Base-by-base conservation (phyloP, 2,329 filamentous ascomycete species). In the Scopulariopsis brevicaulis region DNA sequence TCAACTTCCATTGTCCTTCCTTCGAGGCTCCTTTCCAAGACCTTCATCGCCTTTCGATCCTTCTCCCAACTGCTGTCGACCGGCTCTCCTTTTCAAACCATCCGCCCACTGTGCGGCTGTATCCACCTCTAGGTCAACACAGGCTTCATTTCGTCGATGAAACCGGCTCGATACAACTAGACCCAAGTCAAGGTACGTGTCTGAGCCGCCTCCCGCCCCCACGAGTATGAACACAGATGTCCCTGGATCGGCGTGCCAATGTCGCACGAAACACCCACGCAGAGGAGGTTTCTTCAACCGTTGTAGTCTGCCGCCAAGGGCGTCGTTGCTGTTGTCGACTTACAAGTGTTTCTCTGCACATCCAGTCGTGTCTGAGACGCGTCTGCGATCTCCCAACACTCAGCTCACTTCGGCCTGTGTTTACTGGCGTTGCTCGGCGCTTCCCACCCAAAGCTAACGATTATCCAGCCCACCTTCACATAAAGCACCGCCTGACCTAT, bases 141-240 rank as follows among this genome's bases (percentile, higher is more conserved):
- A 25, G 43, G 55, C 43, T 20, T 56, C 46, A 32, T 48, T 34
- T 20, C 32, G 55, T 22, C 34, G 55, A 56, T 56, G 40, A 56
- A 56, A 56, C 55, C 43, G 15, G 43, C 43, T 32, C 43, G 51
- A 57, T 20, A 51, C 25, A 51, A 28, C 12, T 40, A 24, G 37
- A 24, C 24, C 48, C 34, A 51, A 48, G 51, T 57, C 43, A n/a
- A 51, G 55, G 55, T 57, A 53, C 53, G 55, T 57, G 43, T 56
- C 18, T 56, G 20, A 50, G 32, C 20, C 14, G n/a, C 28, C 24
- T 22, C 18, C 54, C 24, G 35, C 40, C 32, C 18, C 22, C 15
- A 11, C 18, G n/a, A 12, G 22, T 25, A 48, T 22, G 43, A 50
- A 28, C 14, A n/a, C 15, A 48, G 25, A 53, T 32, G 2, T 24